phyloP scores from a whole-genome alignment of 805 yeast genomes.

The Grigorovia yakushimaensis region DNA sequence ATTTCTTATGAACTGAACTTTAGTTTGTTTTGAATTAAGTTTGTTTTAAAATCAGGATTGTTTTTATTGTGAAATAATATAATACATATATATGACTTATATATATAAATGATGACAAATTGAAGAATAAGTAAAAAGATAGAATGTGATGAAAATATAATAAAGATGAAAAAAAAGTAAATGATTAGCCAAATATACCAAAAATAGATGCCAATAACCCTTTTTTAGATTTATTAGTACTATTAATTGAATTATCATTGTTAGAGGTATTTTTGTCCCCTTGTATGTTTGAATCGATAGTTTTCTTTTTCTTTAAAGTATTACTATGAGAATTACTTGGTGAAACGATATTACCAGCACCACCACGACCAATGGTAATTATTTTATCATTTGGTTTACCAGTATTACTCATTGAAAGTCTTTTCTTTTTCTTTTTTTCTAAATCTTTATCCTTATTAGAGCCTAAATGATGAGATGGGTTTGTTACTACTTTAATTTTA shows the following conservation, averaged over 20 bases:
- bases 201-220: slow-evolving; percentile 6
- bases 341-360: slow-evolving; percentile 29
- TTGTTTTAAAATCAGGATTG: not conserved
- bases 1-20: too few species aligned
- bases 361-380: slow-evolving; percentile 28
- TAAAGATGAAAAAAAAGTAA: not conserved
- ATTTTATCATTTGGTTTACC: not conserved
- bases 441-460: not conserved
- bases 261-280: not conserved
- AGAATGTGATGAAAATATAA: not conserved
- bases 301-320: slow-evolving; percentile 1
- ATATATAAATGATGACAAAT: not conserved
- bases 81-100: not conserved
- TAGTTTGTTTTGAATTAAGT: too few species aligned
- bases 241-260: slow-evolving; percentile 1
- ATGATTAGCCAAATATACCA: slow-evolving; percentile 3
- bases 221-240: slow-evolving; percentile 4
- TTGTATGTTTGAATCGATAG: slow-evolving; percentile 1
- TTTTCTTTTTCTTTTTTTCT: not conserved
- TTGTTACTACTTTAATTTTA: not conserved
- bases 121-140: not conserved
- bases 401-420: not conserved
- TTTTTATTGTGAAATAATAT: too few species aligned
- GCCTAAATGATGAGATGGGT: not conserved
- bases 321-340: slow-evolving; percentile 9